Percentiles rank a stretch among this genome's conserved stretches.
Conservation (phyloP, 768 basidiomycete species). For the Nidularia pulvinata region DNA sequence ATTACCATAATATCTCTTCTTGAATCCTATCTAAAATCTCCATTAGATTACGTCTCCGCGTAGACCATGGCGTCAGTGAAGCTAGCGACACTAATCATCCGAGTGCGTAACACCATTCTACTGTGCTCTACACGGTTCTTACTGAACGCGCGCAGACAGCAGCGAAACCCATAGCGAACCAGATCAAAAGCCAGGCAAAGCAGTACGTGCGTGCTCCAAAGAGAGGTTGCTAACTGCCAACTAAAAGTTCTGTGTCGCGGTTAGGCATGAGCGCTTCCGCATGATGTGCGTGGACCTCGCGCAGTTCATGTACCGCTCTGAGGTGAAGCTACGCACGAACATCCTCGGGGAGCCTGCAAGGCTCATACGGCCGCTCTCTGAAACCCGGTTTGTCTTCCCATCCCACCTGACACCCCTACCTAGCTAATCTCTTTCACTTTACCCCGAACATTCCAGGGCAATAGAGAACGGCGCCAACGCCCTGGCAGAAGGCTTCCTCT, state of each 20-base stretch:
- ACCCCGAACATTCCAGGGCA: conserved; percentile 53
- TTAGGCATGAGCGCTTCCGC: conserved; percentile 73
- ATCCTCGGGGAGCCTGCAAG: conserved; percentile 78
- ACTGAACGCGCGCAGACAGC: conserved; percentile 50
- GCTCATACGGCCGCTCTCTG: conserved; percentile 74
- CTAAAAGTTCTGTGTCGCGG: not conserved
- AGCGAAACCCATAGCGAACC: conserved; percentile 77
- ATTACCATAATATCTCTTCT: no score
- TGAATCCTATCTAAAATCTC: no score
- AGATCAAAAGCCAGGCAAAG: conserved; percentile 69
- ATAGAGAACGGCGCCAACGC: conserved; percentile 87
- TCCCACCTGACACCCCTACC: not conserved
- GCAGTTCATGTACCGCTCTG: conserved; percentile 74
- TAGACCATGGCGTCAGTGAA: not conserved
- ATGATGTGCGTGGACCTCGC: conserved; percentile 71
- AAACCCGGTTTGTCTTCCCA: conserved; percentile 52
- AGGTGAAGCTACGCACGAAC: conserved; percentile 70
- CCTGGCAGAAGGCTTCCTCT: conserved; percentile 85
- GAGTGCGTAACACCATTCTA: not conserved
- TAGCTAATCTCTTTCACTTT: no score
- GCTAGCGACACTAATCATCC: conserved; percentile 5
- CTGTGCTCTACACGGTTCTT: not conserved
- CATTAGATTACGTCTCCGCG: no score
- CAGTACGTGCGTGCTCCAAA: conserved; percentile 42
- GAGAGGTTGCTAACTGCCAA: conserved; percentile 1